These are phyloP conservation scores for Pythium periplocum DNA, from an alignment of 352 stramenopile genomes.

Conservation along the genomic window DNA sequence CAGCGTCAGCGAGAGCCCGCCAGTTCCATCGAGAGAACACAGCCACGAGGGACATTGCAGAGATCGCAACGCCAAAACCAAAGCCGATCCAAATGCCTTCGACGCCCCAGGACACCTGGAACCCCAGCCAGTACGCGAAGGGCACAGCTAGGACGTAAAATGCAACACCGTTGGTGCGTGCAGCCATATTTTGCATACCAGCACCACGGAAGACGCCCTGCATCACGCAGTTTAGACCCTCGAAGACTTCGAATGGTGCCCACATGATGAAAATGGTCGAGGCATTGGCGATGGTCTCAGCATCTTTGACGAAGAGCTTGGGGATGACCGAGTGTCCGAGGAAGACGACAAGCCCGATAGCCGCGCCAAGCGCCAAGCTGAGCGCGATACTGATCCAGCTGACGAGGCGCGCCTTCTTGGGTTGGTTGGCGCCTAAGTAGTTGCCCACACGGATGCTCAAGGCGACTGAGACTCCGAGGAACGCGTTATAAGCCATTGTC, in stretches of 20 bases:
- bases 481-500: constrained; percentile 70
- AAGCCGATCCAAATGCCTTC: constrained; percentile 82
- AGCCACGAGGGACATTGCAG: constrained; percentile 20
- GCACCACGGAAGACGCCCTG: constrained; percentile 73
- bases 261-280: constrained; percentile 51
- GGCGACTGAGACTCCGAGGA: constrained; percentile 56
- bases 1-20: constrained; percentile 27
- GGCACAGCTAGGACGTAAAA: constrained; percentile 78
- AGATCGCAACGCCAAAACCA: constrained; percentile 28
- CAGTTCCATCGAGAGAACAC: constrained; percentile 41
- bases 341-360: constrained; percentile 33
- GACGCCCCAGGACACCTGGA: constrained; percentile 34
- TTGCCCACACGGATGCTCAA: constrained; percentile 77
- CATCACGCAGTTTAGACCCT: constrained; percentile 60
- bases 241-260: constrained; percentile 63
- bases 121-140: constrained; percentile 47
- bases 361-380: constrained; percentile 13
- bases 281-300: constrained; percentile 29
- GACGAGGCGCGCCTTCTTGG: constrained; percentile 48
- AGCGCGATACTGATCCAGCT: constrained; percentile 34
- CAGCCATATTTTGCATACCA: constrained; percentile 64
- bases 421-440: constrained; percentile 59
- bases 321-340: constrained; percentile 45
- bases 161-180: constrained; percentile 57
- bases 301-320: constrained; percentile 39